Base-by-base conservation (phyloP, 305 asterid species). In the Ruellia speciosa region DNA sequence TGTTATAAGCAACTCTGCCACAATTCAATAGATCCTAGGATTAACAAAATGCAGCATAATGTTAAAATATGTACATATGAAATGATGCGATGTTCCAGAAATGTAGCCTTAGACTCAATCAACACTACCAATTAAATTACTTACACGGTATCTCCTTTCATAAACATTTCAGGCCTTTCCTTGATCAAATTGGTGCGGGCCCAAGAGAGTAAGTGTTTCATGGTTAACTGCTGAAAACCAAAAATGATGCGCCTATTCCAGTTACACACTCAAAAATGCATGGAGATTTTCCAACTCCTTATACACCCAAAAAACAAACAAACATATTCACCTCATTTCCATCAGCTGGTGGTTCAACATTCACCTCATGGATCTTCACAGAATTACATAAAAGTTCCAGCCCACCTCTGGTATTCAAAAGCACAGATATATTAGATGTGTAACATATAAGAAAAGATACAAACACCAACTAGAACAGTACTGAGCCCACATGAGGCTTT, bases 121-220 rank as follows among this genome's bases (percentile, higher is more conserved):
- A 14, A 49, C 14, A 18, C 15, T 10, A 37, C 12, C 41, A 37
- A 43, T 49, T 47, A 43, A 18, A 55, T 58, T 19, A 79, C 98
- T 83, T 72, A 87, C 96, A 90, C 95, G 0, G 94, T 77, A 45
- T 87, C 96, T 52, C 93, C 96, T 78, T 90, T 87, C 90, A 90
- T 80, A 58, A 90, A 88, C 96, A 90, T 90, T 75, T 90, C 98
- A 11, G 96, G 95, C 65, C 98, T 83, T 81, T 90, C 96, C 77
- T 90, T 83, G 64, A 90, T 88, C 86, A 90, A 72, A 73, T 90
- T 88, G 70, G 82, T 64, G 62, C 87, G 78, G 49, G 83, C 92
- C 96, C 95, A 90, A 49, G 90, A 61, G 54, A 90, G 95, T 79
- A 87, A 70, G 60, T 75, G 68, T 64, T 88, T 87, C 89, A 90